Conservation (phyloP, 805 yeast species). For the Candida suzukii region DNA sequence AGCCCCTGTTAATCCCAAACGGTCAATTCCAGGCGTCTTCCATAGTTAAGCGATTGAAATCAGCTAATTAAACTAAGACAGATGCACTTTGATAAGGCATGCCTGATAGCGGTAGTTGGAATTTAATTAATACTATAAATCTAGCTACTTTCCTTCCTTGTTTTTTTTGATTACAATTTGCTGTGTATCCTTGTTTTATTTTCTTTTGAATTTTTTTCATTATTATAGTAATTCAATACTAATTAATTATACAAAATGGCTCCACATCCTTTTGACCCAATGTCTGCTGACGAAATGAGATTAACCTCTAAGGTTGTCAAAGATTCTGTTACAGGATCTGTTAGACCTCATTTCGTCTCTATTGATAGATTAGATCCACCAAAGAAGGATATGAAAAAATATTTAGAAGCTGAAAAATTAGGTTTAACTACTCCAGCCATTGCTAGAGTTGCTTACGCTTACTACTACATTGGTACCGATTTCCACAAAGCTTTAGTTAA, state of each 20-base stretch:
- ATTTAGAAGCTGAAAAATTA: constrained; percentile 58
- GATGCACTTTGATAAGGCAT: no score
- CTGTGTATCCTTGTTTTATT: neutral
- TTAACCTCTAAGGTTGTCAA: constrained; percentile 54
- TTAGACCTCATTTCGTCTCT: constrained; percentile 56
- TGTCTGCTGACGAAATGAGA: constrained; percentile 51
- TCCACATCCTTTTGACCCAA: constrained; percentile 53
- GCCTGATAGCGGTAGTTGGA: no score
- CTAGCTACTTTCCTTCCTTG: no score
- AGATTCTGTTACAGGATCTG: constrained; percentile 44
- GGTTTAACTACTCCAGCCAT: constrained; percentile 48
- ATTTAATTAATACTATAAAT: no score
- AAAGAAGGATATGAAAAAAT: constrained; percentile 60
- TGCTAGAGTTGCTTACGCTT: constrained; percentile 61
- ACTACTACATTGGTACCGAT: constrained; percentile 48
- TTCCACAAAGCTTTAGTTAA: constrained; percentile 71
- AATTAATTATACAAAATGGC: constrained; percentile 7
- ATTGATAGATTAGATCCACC: constrained; percentile 75
- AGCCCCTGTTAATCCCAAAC: no score
- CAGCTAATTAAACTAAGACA: no score
- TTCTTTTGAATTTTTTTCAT: neutral
- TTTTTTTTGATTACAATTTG: no score
- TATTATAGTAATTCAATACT: neutral
- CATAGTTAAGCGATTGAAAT: no score
- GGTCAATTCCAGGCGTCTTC: no score